A percentile compares a stretch with the other conserved stretches of the same genome.
Evolutionary conservation across 257 asterid genomes (phyloP).

Genomic region (Plectranthus barbatus): DNA sequence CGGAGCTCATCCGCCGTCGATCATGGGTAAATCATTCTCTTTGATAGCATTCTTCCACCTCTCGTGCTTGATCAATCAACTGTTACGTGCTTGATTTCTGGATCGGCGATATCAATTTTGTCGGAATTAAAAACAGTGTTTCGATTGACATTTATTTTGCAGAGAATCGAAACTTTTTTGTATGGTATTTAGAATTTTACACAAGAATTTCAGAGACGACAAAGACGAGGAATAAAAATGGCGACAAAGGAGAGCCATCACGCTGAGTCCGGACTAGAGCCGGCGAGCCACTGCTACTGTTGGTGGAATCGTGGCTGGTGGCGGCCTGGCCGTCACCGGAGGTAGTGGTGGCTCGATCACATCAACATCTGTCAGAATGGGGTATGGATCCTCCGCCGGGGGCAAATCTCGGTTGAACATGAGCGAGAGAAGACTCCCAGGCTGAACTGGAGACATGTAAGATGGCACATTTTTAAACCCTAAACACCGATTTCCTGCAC

Average conservation of each 20-base stretch:
- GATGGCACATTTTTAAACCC: slow-evolving; percentile 27
- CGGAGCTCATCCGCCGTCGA: slow-evolving; percentile 6
- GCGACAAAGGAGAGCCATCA: too few species aligned
- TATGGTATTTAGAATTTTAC: too few species aligned
- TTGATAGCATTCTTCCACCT: background rate
- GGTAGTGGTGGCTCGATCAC: slow-evolving; percentile 64
- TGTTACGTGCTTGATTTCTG: background rate
- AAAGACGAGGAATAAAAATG: too few species aligned
- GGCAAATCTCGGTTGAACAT: slow-evolving; percentile 22
- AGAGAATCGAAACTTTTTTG: too few species aligned
- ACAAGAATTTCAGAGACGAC: too few species aligned
- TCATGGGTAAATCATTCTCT: background rate
- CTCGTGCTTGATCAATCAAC: background rate
- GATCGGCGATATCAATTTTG: background rate
- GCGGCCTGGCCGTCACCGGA: slow-evolving; percentile 38
- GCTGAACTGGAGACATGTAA: slow-evolving; percentile 43
- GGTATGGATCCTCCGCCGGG: slow-evolving; percentile 58
- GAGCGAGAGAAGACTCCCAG: slow-evolving; percentile 39
- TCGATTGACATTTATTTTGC: background rate
- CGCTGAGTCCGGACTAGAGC: too few species aligned
- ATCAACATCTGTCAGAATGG: slow-evolving; percentile 33
- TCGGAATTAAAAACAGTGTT: background rate
- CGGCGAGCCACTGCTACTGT: too few species aligned
- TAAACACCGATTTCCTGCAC: slow-evolving; percentile 60
- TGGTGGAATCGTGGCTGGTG: slow-evolving; percentile 30